Evolutionary conservation across 441 rosid species (phyloP).

Genomic region (Euphorbia neoarborescens): DNA sequence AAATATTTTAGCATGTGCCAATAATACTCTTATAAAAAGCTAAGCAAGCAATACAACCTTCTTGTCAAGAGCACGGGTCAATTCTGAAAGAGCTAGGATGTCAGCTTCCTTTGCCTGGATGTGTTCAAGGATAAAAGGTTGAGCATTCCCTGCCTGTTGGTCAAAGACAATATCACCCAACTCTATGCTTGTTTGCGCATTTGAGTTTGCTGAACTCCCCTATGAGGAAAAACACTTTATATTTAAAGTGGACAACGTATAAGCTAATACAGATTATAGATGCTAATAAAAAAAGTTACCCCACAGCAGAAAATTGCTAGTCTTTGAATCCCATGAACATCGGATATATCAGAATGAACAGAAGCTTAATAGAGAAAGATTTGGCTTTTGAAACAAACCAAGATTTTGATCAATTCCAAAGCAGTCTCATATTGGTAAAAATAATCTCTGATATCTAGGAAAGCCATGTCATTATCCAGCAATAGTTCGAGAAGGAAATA

Average conservation of each 20-base stretch:
- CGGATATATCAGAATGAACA: not conserved
- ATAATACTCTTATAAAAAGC: slow-evolving; percentile 2
- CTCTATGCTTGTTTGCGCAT: slow-evolving; percentile 38
- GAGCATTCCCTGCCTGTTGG: slow-evolving; percentile 37
- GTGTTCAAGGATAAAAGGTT: slow-evolving; percentile 38
- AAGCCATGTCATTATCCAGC: not conserved
- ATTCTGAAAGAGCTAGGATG: slow-evolving; percentile 52
- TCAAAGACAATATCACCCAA: slow-evolving; percentile 28
- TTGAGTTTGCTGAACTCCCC: slow-evolving; percentile 41
- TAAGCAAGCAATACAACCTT: slow-evolving; percentile 44
- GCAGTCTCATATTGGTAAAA: not conserved
- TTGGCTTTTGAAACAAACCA: not conserved
- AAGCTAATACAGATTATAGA: not conserved
- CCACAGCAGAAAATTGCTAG: not conserved
- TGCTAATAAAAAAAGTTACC: not conserved
- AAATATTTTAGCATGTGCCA: not conserved
- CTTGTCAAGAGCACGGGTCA: slow-evolving; percentile 58
- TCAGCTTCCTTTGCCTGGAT: slow-evolving; percentile 72
- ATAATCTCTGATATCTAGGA: not conserved
- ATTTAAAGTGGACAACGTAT: slow-evolving; percentile 19
- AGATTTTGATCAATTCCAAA: not conserved
- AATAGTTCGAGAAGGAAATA: not conserved
- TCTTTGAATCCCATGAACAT: not conserved
- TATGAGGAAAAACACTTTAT: slow-evolving; percentile 28
- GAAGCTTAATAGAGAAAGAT: not conserved